Conservation (phyloP, 768 basidiomycete species). For the Lepiota brunneoincarnata region DNA sequence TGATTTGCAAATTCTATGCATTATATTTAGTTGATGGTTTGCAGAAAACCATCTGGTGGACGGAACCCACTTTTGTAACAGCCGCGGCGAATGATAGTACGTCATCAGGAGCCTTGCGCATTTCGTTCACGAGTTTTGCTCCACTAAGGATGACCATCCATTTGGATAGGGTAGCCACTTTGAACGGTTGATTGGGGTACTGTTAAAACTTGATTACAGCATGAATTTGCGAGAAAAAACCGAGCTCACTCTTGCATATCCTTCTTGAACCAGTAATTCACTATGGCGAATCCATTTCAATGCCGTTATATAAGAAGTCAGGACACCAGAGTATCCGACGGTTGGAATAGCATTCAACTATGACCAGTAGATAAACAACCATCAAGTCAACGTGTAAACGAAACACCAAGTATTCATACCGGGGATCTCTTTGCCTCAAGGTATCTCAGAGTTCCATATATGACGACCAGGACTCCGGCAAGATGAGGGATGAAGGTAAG, state of each 20-base stretch:
- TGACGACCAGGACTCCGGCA: neutral
- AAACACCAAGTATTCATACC: neutral
- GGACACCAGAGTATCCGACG: conserved; percentile 19
- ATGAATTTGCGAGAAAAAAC: too few species aligned
- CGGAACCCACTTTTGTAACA: neutral
- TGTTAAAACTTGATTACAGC: neutral
- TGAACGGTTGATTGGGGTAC: conserved; percentile 23
- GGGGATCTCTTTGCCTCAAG: neutral
- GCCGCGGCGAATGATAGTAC: conserved; percentile 20
- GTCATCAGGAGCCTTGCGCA: conserved; percentile 29
- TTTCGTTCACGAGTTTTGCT: conserved; percentile 26
- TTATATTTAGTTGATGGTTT: neutral
- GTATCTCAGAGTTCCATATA: neutral
- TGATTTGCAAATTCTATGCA: conserved; percentile 21
- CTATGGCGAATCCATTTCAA: conserved; percentile 21
- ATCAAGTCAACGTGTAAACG: too few species aligned
- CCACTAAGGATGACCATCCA: conserved; percentile 32
- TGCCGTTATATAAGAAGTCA: conserved; percentile 21
- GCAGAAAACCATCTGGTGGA: too few species aligned
- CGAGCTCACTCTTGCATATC: conserved; percentile 19
- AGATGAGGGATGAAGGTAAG: too few species aligned
- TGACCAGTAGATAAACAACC: neutral
- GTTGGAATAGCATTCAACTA: conserved; percentile 17
- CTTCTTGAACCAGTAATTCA: conserved; percentile 21
- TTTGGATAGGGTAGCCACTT: conserved; percentile 20